These are phyloP conservation scores for Litsea cubeba DNA, from an alignment of 164 flowering plant species.

Conservation along the genomic window DNA sequence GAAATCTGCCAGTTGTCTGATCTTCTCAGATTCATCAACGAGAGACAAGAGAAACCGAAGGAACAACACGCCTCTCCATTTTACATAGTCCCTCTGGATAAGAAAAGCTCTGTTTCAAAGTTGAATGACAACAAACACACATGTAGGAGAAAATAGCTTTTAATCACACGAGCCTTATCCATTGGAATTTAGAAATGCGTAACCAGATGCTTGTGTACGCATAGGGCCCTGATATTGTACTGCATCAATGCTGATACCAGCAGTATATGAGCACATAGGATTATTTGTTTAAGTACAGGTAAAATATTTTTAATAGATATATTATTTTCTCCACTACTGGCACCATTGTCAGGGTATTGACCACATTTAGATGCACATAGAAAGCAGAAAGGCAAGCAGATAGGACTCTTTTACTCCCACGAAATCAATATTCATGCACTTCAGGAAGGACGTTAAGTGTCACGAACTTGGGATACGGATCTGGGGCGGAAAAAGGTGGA, in stretches of 20 bases:
- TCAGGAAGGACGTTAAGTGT: neutral
- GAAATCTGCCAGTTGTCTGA: slow-evolving; percentile 81
- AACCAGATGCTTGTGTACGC: neutral
- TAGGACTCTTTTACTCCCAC: neutral
- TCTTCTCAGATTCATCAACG: slow-evolving; percentile 92
- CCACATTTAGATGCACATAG: neutral
- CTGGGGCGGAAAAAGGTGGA: neutral
- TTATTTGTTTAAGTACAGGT: neutral
- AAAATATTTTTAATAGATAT: no score
- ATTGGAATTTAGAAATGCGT: neutral
- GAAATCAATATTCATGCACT: neutral
- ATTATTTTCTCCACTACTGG: neutral
- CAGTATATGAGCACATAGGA: neutral
- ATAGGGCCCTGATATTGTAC: neutral
- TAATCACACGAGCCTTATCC: neutral
- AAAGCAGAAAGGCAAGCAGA: neutral
- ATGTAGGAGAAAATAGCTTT: neutral
- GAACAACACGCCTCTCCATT: slow-evolving; percentile 96
- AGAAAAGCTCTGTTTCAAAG: neutral
- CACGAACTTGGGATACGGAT: neutral
- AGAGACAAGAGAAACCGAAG: slow-evolving; percentile 85
- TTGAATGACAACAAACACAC: neutral
- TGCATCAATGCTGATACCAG: neutral
- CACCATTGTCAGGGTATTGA: neutral
- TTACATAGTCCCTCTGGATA: slow-evolving; percentile 88